These are phyloP conservation scores for Berkeleyomyces basicola DNA, from an alignment of 2,329 filamentous ascomycete species.

Conservation along the genomic window DNA sequence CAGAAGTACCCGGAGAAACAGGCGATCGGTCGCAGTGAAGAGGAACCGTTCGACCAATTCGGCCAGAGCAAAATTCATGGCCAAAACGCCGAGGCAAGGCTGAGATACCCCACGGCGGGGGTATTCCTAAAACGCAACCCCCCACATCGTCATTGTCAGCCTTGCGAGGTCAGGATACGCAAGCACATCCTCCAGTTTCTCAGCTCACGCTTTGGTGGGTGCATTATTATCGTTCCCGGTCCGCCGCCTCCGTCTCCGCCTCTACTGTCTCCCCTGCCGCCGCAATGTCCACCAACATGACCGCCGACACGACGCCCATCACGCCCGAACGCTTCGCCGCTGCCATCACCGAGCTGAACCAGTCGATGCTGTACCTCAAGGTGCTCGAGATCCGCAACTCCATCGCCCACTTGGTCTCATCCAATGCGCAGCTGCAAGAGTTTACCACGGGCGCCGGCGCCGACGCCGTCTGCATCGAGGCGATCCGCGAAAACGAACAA, in stretches of 20 bases:
- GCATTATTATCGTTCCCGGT: too few species aligned
- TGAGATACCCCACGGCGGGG: conserved; percentile 6
- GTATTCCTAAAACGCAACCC: conserved; percentile 12
- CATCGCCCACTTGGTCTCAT: conserved; percentile 56
- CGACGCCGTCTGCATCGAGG: conserved; percentile 57
- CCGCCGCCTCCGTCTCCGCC: background rate
- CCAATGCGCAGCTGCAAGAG: conserved; percentile 54
- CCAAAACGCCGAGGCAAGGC: background rate
- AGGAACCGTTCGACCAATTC: background rate
- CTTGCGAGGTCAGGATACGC: background rate
- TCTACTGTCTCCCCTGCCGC: background rate
- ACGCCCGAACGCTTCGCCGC: conserved; percentile 44
- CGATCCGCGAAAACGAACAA: conserved; percentile 52
- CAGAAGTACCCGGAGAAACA: background rate
- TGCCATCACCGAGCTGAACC: conserved; percentile 49
- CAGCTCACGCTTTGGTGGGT: too few species aligned
- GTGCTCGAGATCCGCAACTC: conserved; percentile 60
- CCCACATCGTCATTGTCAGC: conserved; percentile 1
- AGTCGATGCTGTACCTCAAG: conserved; percentile 54
- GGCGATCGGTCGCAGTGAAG: background rate
- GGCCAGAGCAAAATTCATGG: background rate
- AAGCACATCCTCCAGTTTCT: too few species aligned
- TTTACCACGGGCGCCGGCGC: conserved; percentile 37
- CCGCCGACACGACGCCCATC: conserved; percentile 46
- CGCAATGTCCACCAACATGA: conserved; percentile 29